Conservation (phyloP, 441 rosid genomes). For the Viola pubescens region DNA sequence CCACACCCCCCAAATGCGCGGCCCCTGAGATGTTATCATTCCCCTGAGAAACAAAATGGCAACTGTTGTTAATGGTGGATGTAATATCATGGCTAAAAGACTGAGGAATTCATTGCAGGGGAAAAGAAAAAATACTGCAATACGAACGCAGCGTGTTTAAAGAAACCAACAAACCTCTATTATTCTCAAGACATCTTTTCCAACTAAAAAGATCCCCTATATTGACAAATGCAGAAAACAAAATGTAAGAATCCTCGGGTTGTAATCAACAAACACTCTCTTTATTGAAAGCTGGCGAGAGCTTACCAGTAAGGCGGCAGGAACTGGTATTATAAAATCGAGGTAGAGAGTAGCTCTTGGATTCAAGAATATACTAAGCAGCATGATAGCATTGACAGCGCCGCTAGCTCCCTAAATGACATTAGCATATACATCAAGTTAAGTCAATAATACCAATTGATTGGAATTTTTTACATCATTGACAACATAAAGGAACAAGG, state of each 20-base stretch:
- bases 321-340: conserved; percentile 70
- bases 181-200: conserved; percentile 62
- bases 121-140: not conserved
- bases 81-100: not conserved
- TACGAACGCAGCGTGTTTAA: not conserved
- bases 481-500: not conserved
- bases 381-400: conserved; percentile 85
- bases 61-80: not conserved
- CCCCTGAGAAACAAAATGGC: conserved; percentile 39
- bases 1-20: conserved; percentile 82
- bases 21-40: conserved; percentile 68
- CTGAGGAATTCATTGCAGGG: too few relatives aligned
- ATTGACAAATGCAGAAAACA: conserved; percentile 14
- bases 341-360: conserved; percentile 61
- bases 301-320: conserved; percentile 79
- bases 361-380: conserved; percentile 71
- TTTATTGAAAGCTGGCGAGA: conserved; percentile 1
- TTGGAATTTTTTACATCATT: not conserved
- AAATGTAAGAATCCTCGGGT: conserved; percentile 6
- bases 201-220: conserved; percentile 74
- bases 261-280: not conserved
- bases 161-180: conserved; percentile 42
- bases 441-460: not conserved
- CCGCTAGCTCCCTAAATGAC: conserved; percentile 70
- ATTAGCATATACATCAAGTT: conserved; percentile 3